Conservation (phyloP, 805 yeast species). For the Candida coquimbonensis region DNA sequence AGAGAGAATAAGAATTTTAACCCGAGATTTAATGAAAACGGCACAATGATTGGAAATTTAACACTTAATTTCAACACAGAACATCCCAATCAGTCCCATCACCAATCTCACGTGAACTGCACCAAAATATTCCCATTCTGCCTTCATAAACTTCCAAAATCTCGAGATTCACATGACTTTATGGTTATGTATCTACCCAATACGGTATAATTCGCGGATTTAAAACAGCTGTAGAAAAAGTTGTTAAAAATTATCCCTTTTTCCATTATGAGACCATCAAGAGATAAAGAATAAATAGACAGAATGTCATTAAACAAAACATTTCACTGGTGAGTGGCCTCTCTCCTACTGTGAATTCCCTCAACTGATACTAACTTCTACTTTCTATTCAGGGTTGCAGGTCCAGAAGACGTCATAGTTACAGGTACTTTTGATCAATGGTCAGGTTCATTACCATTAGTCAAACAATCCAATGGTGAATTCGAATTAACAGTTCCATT, state of each 20-base stretch:
- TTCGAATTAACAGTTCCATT: constrained; percentile 55
- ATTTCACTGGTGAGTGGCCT: constrained; percentile 5
- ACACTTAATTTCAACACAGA: too few species aligned
- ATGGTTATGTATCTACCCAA: too few species aligned
- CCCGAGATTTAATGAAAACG: too few species aligned
- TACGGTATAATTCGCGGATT: too few species aligned
- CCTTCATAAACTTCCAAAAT: not conserved
- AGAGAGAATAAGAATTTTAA: not conserved
- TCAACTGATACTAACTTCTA: constrained; percentile 43
- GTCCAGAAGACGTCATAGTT: constrained; percentile 51
- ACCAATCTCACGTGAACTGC: not conserved
- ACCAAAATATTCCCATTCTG: not conserved
- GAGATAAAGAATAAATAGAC: too few species aligned
- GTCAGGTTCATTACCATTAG: constrained; percentile 53
- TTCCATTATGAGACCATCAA: too few species aligned
- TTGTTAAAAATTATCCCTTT: too few species aligned
- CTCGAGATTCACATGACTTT: too few species aligned
- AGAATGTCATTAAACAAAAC: constrained; percentile 4
- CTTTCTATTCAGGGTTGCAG: constrained; percentile 33
- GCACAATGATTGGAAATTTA: too few species aligned
- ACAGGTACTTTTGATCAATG: constrained; percentile 71
- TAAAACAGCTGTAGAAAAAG: too few species aligned
- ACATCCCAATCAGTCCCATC: too few species aligned
- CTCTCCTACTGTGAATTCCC: too few species aligned
- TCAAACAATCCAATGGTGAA: constrained; percentile 53